Percentiles rank a stretch among this genome's conserved stretches.
Conservation (phyloP, 2,329 filamentous ascomycete species). For the Periconia macrospinosa region DNA sequence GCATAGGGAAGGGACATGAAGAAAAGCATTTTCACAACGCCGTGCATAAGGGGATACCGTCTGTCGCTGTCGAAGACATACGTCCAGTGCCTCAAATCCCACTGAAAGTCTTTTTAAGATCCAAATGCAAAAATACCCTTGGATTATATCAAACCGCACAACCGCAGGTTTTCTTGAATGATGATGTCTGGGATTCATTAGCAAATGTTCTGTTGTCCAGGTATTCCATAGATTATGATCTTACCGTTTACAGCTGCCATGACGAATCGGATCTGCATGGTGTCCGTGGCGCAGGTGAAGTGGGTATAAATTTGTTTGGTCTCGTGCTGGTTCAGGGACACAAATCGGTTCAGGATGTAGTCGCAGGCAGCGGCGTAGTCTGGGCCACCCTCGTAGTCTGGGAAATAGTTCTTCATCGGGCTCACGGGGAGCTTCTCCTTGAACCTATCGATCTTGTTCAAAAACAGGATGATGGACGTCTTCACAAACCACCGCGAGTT, state of each 20-base stretch:
- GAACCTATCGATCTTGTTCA: slow-evolving; percentile 76
- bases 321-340: slow-evolving; percentile 97
- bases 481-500: slow-evolving; percentile 74
- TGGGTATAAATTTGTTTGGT: slow-evolving; percentile 99
- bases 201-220: slow-evolving; percentile 14
- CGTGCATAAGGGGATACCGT: slow-evolving; percentile 35
- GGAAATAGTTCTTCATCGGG: slow-evolving; percentile 77
- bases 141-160: slow-evolving; percentile 91
- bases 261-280: slow-evolving; percentile 98
- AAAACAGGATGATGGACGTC: slow-evolving; percentile 72
- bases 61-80: slow-evolving; percentile 39
- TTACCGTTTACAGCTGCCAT: slow-evolving; percentile 99
- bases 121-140: slow-evolving; percentile 19
- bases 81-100: slow-evolving; percentile 39
- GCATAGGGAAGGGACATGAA: slow-evolving; percentile 21
- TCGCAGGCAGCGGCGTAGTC: slow-evolving; percentile 96
- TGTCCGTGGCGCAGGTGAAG: slow-evolving; percentile 98
- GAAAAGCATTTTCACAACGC: slow-evolving; percentile 41
- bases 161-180: slow-evolving; percentile 97
- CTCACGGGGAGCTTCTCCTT: slow-evolving; percentile 74
- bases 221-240: slow-evolving; percentile 26
- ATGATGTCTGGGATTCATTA: slow-evolving; percentile 81
- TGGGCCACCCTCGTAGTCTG: slow-evolving; percentile 84
- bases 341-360: slow-evolving; percentile 98
- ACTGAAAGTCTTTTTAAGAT: slow-evolving; percentile 29